Evolutionary conservation across 129 eudicot species (phyloP).

Genomic region (Deinandra increscens): DNA sequence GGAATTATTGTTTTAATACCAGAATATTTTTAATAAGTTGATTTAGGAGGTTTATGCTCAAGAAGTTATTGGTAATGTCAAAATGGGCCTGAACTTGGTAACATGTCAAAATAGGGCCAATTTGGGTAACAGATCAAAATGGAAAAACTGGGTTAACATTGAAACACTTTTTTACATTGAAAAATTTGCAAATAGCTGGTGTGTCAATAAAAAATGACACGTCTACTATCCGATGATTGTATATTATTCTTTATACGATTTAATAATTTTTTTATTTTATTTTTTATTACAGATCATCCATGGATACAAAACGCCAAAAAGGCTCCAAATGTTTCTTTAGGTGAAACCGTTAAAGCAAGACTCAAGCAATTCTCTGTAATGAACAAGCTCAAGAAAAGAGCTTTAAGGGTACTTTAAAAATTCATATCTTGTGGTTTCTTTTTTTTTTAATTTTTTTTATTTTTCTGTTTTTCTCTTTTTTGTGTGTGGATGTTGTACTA

Average conservation of each 20-base stretch:
- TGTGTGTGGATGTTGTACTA: neutral
- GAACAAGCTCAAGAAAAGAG: slow-evolving; percentile 96
- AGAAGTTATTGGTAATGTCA: neutral
- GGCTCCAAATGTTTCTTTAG: slow-evolving; percentile 90
- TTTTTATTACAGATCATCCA: slow-evolving; percentile 72
- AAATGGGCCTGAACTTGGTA: neutral
- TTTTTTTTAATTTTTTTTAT: no score
- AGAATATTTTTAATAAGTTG: neutral
- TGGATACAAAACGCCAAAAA: slow-evolving; percentile 90
- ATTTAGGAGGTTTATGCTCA: slow-evolving; percentile 4
- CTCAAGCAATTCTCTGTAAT: slow-evolving; percentile 86
- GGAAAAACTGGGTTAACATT: neutral
- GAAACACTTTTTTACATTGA: neutral
- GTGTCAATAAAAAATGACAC: neutral
- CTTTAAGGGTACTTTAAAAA: slow-evolving; percentile 56
- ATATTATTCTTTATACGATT: neutral
- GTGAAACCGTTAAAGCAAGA: slow-evolving; percentile 91
- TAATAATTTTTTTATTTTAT: neutral
- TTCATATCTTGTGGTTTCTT: neutral
- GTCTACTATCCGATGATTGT: neutral
- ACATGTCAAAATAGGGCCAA: neutral
- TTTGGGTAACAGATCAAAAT: neutral
- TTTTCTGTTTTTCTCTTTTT: no score
- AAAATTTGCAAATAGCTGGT: neutral
- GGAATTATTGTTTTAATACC: neutral